Evolutionary conservation across 2,329 filamentous ascomycete genomes (phyloP).

Genomic region (Helotiales sp.): DNA sequence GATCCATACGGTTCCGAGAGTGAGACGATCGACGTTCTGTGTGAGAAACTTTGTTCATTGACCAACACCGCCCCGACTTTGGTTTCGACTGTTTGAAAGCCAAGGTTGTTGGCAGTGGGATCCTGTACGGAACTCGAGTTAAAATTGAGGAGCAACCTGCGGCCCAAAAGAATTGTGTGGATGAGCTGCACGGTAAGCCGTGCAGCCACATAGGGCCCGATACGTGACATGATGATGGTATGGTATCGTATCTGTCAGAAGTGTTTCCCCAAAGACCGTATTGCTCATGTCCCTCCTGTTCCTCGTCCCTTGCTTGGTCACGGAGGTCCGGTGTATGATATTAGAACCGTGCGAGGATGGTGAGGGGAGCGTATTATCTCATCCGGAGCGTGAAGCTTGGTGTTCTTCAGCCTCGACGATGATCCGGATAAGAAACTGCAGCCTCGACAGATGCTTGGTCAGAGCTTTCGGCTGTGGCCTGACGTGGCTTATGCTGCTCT

Average conservation of each 20-base stretch:
- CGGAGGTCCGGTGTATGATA: too few species aligned
- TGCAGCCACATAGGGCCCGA: conserved; percentile 5
- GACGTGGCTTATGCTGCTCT: not conserved
- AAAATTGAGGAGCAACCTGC: not conserved
- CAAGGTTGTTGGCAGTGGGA: not conserved
- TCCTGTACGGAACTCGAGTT: not conserved
- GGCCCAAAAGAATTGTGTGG: not conserved
- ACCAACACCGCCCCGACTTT: not conserved
- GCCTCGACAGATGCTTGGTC: not conserved
- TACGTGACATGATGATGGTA: conserved; percentile 7
- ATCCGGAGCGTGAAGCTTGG: not conserved
- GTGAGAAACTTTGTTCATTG: not conserved
- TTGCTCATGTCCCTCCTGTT: not conserved
- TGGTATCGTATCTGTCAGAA: not conserved
- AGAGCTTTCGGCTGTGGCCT: not conserved
- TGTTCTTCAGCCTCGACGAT: not conserved
- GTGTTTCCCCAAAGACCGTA: not conserved
- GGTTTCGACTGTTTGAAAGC: not conserved
- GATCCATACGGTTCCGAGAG: not conserved
- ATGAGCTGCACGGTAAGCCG: not conserved
- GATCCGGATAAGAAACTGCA: not conserved
- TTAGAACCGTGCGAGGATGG: too few species aligned
- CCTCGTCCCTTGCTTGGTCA: too few species aligned
- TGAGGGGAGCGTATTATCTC: not conserved
- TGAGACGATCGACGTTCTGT: not conserved